Evolutionary conservation across 1,284 basidiomycete genomes (phyloP), one percentile per base, ranked within the genome.

Genomic region (Melampsora americana): DNA sequence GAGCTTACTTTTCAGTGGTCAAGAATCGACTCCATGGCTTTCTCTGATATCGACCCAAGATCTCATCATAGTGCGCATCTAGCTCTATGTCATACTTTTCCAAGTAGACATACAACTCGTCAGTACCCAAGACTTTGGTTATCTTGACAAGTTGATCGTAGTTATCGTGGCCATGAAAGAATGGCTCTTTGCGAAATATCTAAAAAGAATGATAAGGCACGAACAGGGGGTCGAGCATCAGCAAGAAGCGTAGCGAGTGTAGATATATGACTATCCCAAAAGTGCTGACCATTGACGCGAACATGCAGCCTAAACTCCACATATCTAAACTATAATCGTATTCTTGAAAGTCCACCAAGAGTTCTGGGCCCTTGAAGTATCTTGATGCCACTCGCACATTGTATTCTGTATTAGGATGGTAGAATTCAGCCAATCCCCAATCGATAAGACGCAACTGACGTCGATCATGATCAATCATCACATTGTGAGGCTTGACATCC

Each of bases 291-390:
- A 98, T 96, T n/a, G 91, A 93, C 16, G 93, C 93, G 83, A 97
- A 97, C 93, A 97, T 98, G 84, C 95, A 98, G 6, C 95, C 95
- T 81, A 93, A 89, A 84, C 92, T 94, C 95, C 95, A 98, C 92
- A 99, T 93, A 83, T 99, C 95, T 53, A 85, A 80, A 61, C 82
- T 83, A 69, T 81, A 82, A 68, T 82, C 81, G 81, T 96, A 98
- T 84, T 96, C 93, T 83, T 97, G 94, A 86, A 96, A 98, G 83
- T 98, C 96, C 78, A 98, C 95, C 66, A 99, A 86, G 76, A 99
- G 86, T 83, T 99, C 95, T 4, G 96, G 96, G 0, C 94, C 95
- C 83, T 99, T 99, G 86, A 96, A 99, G 86, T 98, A 98, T 78
- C 95, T 88, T 61, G 92, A 95, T 18, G 95, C 95, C 44, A 99